Evolutionary conservation across 306 rosid genomes (phyloP).

Genomic region (Nissolia schottii): DNA sequence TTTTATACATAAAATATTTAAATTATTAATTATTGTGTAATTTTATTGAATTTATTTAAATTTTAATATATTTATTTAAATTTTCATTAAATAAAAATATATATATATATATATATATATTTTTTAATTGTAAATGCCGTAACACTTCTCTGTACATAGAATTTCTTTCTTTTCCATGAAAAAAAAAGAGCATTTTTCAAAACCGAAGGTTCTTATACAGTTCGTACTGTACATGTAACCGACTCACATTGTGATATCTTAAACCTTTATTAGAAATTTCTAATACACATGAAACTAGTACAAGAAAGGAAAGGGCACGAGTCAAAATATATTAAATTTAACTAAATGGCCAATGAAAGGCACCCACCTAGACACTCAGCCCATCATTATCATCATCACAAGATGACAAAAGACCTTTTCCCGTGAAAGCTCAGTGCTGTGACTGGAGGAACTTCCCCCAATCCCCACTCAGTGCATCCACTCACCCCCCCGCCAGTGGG

Average conservation of each 20-base stretch:
- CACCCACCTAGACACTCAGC: not conserved
- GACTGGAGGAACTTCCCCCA: not conserved
- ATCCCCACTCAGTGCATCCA: not conserved
- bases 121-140: too few relatives aligned
- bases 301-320: not conserved
- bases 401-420: slow-evolving; percentile 27
- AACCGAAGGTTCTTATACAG: too few relatives aligned
- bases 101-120: too few relatives aligned
- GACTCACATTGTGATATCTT: not conserved
- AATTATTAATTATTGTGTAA: too few relatives aligned
- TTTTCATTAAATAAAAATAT: too few relatives aligned
- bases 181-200: too few relatives aligned
- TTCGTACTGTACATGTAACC: too few relatives aligned
- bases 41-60: too few relatives aligned
- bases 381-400: not conserved
- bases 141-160: too few relatives aligned
- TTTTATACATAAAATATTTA: too few relatives aligned
- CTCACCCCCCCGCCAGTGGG: not conserved
- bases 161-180: too few relatives aligned
- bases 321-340: not conserved
- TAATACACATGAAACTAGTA: not conserved
- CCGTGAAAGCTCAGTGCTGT: not conserved
- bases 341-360: not conserved
- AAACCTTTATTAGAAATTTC: not conserved
- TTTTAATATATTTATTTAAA: too few relatives aligned